Percentiles rank a stretch among this genome's conserved stretches.
These are phyloP conservation scores for Theileria orientalis DNA, from an alignment of 169 alveolate species.

Conservation along the genomic window DNA sequence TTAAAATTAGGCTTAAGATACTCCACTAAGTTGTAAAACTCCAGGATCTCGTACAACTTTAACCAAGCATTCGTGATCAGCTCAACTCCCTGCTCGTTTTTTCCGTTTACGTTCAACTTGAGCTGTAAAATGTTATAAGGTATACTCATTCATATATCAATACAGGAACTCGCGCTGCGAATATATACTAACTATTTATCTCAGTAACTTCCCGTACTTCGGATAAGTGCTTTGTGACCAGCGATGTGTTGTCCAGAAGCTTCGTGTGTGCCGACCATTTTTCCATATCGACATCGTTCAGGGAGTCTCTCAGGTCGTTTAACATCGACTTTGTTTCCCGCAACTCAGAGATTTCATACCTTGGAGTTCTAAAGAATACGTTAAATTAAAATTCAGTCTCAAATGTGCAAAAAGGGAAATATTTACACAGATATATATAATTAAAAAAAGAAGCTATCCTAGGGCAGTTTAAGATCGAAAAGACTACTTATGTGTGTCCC, in stretches of 20 bases:
- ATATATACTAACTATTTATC: too few relatives aligned
- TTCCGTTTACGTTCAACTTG: slow-evolving; percentile 43
- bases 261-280: slow-evolving; percentile 70
- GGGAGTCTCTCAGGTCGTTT: slow-evolving; percentile 66
- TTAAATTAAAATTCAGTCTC: slow-evolving; percentile 1
- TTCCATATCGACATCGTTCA: slow-evolving; percentile 65
- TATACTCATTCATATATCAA: too few relatives aligned
- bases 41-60: slow-evolving; percentile 72
- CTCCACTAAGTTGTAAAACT: slow-evolving; percentile 66
- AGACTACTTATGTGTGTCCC: too few relatives aligned
- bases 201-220: slow-evolving; percentile 28
- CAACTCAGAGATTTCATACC: slow-evolving; percentile 66
- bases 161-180: too few relatives aligned
- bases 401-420: neutral
- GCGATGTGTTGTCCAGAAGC: slow-evolving; percentile 58
- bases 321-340: slow-evolving; percentile 63
- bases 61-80: slow-evolving; percentile 76
- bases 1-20: slow-evolving; percentile 56
- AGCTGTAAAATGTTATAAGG: slow-evolving; percentile 25
- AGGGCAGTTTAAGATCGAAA: too few relatives aligned
- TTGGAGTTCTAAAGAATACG: slow-evolving; percentile 30
- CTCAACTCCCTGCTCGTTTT: slow-evolving; percentile 69
- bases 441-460: neutral
- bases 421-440: too few relatives aligned
- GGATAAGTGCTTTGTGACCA: slow-evolving; percentile 49